phyloP scores from a whole-genome alignment of 2,329 filamentous ascomycete species.

The Aspergillus brunneoviolaceus region DNA sequence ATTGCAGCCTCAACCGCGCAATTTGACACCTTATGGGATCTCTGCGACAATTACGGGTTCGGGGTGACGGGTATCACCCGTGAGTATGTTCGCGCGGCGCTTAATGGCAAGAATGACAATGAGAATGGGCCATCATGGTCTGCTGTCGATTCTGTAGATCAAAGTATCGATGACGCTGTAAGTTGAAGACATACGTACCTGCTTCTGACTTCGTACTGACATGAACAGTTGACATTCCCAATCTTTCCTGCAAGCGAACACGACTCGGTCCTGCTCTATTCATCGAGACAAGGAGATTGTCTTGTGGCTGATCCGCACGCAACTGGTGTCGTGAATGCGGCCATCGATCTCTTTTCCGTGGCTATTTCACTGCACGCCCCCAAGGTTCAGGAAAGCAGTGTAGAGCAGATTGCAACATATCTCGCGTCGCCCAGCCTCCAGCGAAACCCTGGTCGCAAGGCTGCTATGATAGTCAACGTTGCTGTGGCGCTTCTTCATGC shows the following conservation, averaged over 20 bases:
- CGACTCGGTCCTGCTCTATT: constrained; percentile 79
- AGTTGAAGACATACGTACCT: constrained; percentile 18
- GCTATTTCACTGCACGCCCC: constrained; percentile 83
- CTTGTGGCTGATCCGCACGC: constrained; percentile 72
- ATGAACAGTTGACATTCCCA: constrained; percentile 52
- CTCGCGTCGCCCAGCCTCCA: constrained; percentile 76
- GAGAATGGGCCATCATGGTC: constrained; percentile 50
- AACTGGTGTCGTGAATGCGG: constrained; percentile 91
- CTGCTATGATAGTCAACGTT: constrained; percentile 88
- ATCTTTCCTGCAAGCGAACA: constrained; percentile 84
- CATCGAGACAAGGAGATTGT: constrained; percentile 49
- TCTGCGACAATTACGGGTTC: constrained; percentile 91
- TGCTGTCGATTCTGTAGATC: constrained; percentile 39
- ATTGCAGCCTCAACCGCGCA: constrained; percentile 87
- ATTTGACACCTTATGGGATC: constrained; percentile 94
- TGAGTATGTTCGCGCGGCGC: constrained; percentile 69
- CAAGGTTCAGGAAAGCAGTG: constrained; percentile 91
- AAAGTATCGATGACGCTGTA: constrained; percentile 44
- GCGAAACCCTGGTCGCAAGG: constrained; percentile 81
- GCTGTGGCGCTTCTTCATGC: constrained; percentile 77
- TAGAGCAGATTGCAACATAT: constrained; percentile 91
- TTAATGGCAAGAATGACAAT: constrained; percentile 68
- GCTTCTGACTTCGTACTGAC: constrained; percentile 14
- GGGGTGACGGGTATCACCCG: constrained; percentile 83
- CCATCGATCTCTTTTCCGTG: constrained; percentile 89